Conservation (phyloP, 345 rosid genomes). For the Ceriops tagal region DNA sequence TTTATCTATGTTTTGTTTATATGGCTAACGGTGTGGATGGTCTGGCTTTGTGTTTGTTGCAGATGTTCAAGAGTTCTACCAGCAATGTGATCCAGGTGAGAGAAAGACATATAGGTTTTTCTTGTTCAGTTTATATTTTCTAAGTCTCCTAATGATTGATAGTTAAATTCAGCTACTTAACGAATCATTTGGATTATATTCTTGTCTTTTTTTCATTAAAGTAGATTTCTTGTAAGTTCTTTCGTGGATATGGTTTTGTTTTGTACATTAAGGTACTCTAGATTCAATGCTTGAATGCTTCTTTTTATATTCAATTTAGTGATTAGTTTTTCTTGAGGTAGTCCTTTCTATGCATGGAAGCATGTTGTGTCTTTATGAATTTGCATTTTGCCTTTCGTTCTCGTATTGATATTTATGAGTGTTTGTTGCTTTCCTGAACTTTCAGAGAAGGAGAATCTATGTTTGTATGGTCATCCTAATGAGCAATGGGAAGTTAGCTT, state of each 20-base stretch:
- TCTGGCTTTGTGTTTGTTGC: constrained; percentile 10
- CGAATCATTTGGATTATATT: neutral
- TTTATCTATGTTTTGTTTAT: too few relatives aligned
- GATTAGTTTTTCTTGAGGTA: too few relatives aligned
- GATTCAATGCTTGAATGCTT: too few relatives aligned
- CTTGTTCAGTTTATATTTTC: neutral
- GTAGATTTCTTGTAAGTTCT: too few relatives aligned
- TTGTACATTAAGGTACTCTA: too few relatives aligned
- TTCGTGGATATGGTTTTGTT: too few relatives aligned
- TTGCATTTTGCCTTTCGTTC: neutral
- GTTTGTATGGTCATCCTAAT: constrained; percentile 73
- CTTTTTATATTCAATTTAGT: too few relatives aligned
- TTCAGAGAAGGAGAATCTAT: constrained; percentile 81
- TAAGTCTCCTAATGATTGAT: neutral
- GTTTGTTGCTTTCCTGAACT: neutral
- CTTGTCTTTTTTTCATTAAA: too few relatives aligned
- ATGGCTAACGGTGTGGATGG: neutral
- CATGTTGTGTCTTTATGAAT: too few relatives aligned
- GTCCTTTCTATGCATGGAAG: too few relatives aligned
- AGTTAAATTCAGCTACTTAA: neutral
- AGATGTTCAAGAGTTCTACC: constrained; percentile 24
- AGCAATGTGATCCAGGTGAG: constrained; percentile 29
- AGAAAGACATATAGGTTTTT: constrained; percentile 1
- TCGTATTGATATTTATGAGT: neutral
- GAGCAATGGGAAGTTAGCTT: constrained; percentile 80